phyloP scores from a whole-genome alignment of 306 rosid species.

The Rubus idaeus region DNA sequence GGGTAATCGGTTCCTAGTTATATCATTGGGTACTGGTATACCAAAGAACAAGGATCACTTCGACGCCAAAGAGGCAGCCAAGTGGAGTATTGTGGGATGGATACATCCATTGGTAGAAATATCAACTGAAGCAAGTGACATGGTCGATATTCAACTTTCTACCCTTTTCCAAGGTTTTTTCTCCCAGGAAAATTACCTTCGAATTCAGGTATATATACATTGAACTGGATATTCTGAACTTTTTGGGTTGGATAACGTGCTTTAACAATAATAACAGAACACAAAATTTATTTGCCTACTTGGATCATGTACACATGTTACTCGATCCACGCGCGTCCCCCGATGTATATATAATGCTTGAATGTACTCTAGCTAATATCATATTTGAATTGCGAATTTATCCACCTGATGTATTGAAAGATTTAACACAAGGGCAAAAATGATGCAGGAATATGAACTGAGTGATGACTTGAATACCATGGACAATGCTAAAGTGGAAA shows the following conservation, averaged over 20 bases:
- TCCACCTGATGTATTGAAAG: not conserved
- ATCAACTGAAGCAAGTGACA: conserved; percentile 11
- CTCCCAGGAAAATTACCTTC: conserved; percentile 17
- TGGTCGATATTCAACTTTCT: conserved; percentile 25
- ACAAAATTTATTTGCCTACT: too few species aligned
- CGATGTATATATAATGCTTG: too few species aligned
- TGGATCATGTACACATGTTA: too few species aligned
- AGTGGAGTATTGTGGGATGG: not conserved
- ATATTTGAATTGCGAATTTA: too few species aligned
- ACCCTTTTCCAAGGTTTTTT: conserved; percentile 12
- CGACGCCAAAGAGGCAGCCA: not conserved
- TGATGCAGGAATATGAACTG: not conserved
- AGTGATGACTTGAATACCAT: not conserved
- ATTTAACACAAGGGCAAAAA: not conserved
- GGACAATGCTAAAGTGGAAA: not conserved
- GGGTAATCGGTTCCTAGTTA: not conserved
- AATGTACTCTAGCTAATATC: too few species aligned
- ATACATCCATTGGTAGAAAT: not conserved
- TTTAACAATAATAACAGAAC: too few species aligned
- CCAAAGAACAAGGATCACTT: too few species aligned
- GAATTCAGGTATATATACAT: conserved; percentile 10
- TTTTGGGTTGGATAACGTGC: too few species aligned
- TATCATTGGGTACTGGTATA: conserved; percentile 8
- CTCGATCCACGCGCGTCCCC: too few species aligned
- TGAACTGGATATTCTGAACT: too few species aligned